phyloP scores from a whole-genome alignment of 768 basidiomycete species.

The Boletus coccyginus region DNA sequence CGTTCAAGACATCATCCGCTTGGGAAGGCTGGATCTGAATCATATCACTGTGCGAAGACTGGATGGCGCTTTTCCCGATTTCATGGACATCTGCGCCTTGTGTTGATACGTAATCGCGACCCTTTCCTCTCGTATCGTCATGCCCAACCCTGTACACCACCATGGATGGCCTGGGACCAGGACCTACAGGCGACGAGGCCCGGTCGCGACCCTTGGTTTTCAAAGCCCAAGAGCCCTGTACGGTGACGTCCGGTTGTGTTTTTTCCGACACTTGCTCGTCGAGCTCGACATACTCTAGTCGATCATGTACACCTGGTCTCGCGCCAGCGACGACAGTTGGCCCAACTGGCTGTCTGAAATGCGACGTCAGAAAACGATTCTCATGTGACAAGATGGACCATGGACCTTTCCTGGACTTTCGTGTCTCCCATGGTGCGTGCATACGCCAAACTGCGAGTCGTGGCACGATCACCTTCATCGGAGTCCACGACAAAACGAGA shows the following conservation, averaged over 20 bases:
- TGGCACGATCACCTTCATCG: not conserved
- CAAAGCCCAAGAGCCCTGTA: not conserved
- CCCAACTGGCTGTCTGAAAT: slow-evolving; percentile 1
- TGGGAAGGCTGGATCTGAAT: not conserved
- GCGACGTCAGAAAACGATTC: not conserved
- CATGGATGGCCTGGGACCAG: not conserved
- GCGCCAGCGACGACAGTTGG: not conserved
- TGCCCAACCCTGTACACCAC: not conserved
- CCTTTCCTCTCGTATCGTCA: not conserved
- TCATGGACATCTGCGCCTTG: not conserved
- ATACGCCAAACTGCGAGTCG: not conserved
- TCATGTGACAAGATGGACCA: not conserved
- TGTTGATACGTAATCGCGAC: not conserved
- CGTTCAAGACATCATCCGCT: not conserved
- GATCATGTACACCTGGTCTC: not conserved
- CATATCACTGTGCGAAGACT: not conserved
- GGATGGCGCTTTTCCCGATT: not conserved
- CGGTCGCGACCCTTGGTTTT: not conserved
- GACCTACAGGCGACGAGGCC: not conserved
- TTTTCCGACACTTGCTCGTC: not conserved
- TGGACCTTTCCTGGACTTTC: not conserved
- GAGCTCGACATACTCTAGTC: not conserved
- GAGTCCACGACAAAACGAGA: not conserved
- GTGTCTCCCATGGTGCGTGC: not conserved
- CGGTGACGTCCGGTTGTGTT: not conserved